Conservation (phyloP, 306 rosid species). For the Casuarina equisetifolia region DNA sequence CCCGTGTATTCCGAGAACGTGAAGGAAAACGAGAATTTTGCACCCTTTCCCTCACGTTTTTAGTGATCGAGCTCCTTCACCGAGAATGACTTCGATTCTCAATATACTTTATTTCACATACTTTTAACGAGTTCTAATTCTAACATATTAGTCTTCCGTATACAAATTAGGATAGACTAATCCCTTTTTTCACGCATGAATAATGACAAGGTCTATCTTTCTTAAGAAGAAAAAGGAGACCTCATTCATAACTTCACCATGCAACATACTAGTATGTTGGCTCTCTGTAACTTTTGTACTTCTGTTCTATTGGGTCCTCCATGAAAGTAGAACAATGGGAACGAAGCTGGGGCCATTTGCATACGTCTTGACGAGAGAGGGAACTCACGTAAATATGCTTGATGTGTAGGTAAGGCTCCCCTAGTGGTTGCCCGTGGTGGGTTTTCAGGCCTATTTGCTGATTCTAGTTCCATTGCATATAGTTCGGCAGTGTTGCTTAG, state of each 20-base stretch:
- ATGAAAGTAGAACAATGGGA: not conserved
- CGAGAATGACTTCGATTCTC: not conserved
- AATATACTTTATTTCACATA: not conserved
- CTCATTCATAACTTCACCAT: no score
- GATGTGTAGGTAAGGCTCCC: conserved; percentile 62
- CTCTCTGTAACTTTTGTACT: not conserved
- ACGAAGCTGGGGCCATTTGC: no score
- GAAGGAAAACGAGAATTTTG: not conserved
- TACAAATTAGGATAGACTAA: not conserved
- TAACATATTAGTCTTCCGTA: not conserved
- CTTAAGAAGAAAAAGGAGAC: not conserved
- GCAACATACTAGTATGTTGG: no score
- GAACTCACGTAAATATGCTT: not conserved
- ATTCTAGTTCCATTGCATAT: conserved; percentile 54
- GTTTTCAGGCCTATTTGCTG: conserved; percentile 84
- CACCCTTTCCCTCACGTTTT: not conserved
- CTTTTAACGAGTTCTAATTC: no score
- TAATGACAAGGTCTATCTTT: not conserved
- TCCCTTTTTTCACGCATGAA: no score
- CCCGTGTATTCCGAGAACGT: not conserved
- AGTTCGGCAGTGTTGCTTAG: conserved; percentile 25
- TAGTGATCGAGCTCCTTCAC: not conserved
- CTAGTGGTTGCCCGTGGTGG: conserved; percentile 82
- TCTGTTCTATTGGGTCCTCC: not conserved
- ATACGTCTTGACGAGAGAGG: not conserved